Conservation (phyloP, 2,329 filamentous ascomycete species). For the Aspergillus brasiliensis region DNA sequence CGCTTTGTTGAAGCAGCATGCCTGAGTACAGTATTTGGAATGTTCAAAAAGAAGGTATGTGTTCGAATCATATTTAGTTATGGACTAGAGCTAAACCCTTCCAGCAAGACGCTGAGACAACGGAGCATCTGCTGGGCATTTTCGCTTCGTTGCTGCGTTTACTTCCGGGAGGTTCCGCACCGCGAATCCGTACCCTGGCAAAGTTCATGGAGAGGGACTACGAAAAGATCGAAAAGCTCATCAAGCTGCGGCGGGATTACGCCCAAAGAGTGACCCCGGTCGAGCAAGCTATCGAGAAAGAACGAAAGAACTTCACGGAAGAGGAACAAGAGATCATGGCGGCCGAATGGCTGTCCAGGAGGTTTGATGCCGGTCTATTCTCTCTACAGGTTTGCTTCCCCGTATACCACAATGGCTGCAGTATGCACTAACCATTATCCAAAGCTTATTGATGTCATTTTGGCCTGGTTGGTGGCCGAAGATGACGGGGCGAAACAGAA, state of each 20-base stretch:
- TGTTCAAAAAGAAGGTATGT: slow-evolving; percentile 76
- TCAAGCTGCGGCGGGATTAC: slow-evolving; percentile 73
- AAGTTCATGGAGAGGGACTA: slow-evolving; percentile 97
- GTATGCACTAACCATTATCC: slow-evolving; percentile 2
- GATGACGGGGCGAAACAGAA: slow-evolving; percentile 72
- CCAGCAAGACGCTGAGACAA: slow-evolving; percentile 63
- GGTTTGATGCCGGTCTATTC: slow-evolving; percentile 83
- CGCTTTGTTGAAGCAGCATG: slow-evolving; percentile 80
- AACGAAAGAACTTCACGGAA: slow-evolving; percentile 57
- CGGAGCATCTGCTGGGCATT: slow-evolving; percentile 81
- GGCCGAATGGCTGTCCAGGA: slow-evolving; percentile 71
- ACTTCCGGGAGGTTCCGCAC: slow-evolving; percentile 74
- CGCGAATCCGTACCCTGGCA: slow-evolving; percentile 79
- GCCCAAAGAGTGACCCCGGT: slow-evolving; percentile 62
- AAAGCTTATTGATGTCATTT: slow-evolving; percentile 72
- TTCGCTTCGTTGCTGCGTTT: slow-evolving; percentile 80
- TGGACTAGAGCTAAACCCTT: slow-evolving; percentile 20
- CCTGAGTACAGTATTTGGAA: slow-evolving; percentile 79
- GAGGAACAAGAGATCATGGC: slow-evolving; percentile 65
- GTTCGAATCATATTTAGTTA: not conserved
- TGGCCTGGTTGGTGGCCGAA: slow-evolving; percentile 91
- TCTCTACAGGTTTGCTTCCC: slow-evolving; percentile 63
- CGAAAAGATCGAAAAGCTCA: slow-evolving; percentile 73
- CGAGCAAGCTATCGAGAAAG: slow-evolving; percentile 63
- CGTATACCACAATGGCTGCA: not conserved